Conservation (phyloP, 1,139 yeast species). For the Lodderomyces pseudojiufengensis region DNA sequence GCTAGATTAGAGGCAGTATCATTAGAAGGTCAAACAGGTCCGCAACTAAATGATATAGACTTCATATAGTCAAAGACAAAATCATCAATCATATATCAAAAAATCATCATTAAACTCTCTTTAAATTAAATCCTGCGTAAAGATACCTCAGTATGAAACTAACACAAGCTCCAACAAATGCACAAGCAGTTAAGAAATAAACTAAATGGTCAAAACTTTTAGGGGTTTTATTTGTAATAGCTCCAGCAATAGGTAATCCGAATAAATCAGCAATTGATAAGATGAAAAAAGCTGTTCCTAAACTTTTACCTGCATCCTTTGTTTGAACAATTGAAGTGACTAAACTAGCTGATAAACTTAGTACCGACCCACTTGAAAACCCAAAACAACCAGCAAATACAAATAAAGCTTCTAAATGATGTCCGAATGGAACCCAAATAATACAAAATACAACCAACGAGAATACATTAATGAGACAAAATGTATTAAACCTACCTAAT, state of each 20-base stretch:
- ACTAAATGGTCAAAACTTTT: slow-evolving; percentile 27
- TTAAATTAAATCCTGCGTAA: slow-evolving; percentile 22
- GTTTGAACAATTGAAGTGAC: slow-evolving; percentile 27
- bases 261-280: slow-evolving; percentile 31
- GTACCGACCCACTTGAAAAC: slow-evolving; percentile 29
- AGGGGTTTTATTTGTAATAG: slow-evolving; percentile 22
- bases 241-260: slow-evolving; percentile 37
- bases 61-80: slow-evolving; percentile 2
- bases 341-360: slow-evolving; percentile 30
- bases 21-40: slow-evolving; percentile 27
- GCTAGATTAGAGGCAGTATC: slow-evolving; percentile 29
- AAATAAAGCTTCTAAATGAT: slow-evolving; percentile 23
- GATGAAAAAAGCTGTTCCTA: slow-evolving; percentile 32
- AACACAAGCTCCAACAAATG: slow-evolving; percentile 24
- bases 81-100: neutral
- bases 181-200: slow-evolving; percentile 23
- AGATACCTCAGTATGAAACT: slow-evolving; percentile 24
- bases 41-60: slow-evolving; percentile 4
- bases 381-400: slow-evolving; percentile 28
- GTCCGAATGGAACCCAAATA: slow-evolving; percentile 29
- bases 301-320: slow-evolving; percentile 28
- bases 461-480: slow-evolving; percentile 19
- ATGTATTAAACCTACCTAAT: slow-evolving; percentile 29
- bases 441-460: slow-evolving; percentile 22
- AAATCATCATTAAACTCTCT: slow-evolving; percentile 8